Evolutionary conservation across 1,139 yeast genomes (phyloP).

Genomic region (Debaryomyces udenii): DNA sequence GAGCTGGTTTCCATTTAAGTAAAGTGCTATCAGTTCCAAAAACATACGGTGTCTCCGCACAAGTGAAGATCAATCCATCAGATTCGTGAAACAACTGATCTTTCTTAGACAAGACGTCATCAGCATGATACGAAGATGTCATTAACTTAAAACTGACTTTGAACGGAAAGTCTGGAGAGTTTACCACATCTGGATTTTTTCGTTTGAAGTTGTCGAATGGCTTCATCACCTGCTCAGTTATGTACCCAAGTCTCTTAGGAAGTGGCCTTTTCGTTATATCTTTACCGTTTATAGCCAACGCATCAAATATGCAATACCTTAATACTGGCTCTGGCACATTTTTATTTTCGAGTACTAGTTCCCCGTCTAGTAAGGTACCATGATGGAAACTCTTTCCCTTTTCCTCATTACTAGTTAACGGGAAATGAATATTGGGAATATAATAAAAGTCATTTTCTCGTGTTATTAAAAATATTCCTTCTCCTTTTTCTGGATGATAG

Average conservation of each 20-base stretch:
- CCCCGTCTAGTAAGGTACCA: slow-evolving; percentile 93
- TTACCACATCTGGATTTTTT: slow-evolving; percentile 70
- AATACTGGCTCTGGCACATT: slow-evolving; percentile 52
- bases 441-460: slow-evolving; percentile 85
- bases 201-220: slow-evolving; percentile 77
- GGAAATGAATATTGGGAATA: slow-evolving; percentile 85
- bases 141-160: slow-evolving; percentile 83
- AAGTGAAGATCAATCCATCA: slow-evolving; percentile 93
- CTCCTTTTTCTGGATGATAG: slow-evolving; percentile 72
- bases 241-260: slow-evolving; percentile 82
- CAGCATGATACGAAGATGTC: slow-evolving; percentile 80
- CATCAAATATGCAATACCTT: slow-evolving; percentile 87
- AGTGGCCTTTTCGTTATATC: slow-evolving; percentile 69
- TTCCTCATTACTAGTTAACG: slow-evolving; percentile 52
- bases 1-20: slow-evolving; percentile 96
- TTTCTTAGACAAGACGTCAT: slow-evolving; percentile 72
- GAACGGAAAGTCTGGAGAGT: slow-evolving; percentile 74
- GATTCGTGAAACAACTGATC: slow-evolving; percentile 82
- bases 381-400: slow-evolving; percentile 65
- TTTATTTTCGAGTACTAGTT: slow-evolving; percentile 64
- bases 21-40: slow-evolving; percentile 84
- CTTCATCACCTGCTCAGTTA: slow-evolving; percentile 77
- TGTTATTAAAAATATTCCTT: slow-evolving; percentile 75
- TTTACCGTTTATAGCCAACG: slow-evolving; percentile 80
- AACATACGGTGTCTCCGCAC: slow-evolving; percentile 83